phyloP scores from a whole-genome alignment of 192 early-diverging fungal species.

The Dissophora globulifera region DNA sequence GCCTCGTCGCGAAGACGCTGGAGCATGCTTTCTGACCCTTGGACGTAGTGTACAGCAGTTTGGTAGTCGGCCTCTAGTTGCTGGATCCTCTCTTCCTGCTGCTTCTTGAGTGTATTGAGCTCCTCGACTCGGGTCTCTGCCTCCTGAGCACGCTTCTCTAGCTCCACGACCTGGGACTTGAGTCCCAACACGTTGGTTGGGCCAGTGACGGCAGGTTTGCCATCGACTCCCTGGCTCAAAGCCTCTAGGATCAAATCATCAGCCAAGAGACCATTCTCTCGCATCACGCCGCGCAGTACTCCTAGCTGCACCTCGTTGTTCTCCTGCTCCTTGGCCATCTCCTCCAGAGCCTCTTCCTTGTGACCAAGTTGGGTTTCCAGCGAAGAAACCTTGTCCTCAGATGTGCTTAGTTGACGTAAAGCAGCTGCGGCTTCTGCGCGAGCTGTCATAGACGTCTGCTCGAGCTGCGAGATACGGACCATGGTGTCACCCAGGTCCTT shows the following conservation, averaged over 20 bases:
- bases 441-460: conserved; percentile 55
- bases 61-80: conserved; percentile 60
- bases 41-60: conserved; percentile 50
- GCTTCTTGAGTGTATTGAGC: conserved; percentile 24
- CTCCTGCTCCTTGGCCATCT: conserved; percentile 61
- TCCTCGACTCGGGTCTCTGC: conserved; percentile 34
- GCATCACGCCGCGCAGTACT: conserved; percentile 61
- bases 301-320: conserved; percentile 65
- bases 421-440: conserved; percentile 54
- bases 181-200: conserved; percentile 19
- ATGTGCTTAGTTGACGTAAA: conserved; percentile 50
- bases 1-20: conserved; percentile 52
- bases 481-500: conserved; percentile 54
- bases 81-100: conserved; percentile 43
- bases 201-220: neutral
- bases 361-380: conserved; percentile 51
- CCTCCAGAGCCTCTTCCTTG: conserved; percentile 56
- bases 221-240: conserved; percentile 18
- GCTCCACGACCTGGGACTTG: conserved; percentile 29
- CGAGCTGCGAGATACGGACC: conserved; percentile 58
- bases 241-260: conserved; percentile 53
- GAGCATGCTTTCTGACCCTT: conserved; percentile 53
- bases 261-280: conserved; percentile 58
- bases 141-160: conserved; percentile 26
- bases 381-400: conserved; percentile 55